Evolutionary conservation across 2,329 filamentous ascomycete genomes (phyloP).

Genomic region (Colletotrichum tamarilloi): DNA sequence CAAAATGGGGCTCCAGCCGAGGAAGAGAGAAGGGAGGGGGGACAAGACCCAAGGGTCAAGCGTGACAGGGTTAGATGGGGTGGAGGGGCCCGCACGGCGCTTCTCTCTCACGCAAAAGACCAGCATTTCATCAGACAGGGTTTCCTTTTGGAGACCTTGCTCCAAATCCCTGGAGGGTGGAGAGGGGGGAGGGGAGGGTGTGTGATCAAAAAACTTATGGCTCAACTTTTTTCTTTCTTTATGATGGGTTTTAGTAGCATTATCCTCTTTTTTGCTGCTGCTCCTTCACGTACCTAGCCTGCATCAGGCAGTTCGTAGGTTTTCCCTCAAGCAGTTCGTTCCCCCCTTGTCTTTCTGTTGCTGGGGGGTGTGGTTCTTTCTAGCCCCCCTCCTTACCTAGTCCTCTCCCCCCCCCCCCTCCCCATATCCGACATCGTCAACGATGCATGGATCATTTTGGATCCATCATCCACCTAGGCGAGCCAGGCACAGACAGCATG

Average conservation of each 20-base stretch:
- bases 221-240: not conserved
- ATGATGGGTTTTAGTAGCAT: not conserved
- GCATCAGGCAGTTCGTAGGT: conserved; percentile 28
- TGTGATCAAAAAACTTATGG: not conserved
- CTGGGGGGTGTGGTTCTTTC: not conserved
- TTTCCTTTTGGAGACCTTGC: no score
- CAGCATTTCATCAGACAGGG: not conserved
- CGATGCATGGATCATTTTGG: no score
- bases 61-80: no score
- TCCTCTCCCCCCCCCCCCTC: no score
- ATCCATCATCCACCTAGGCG: not conserved
- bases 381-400: no score
- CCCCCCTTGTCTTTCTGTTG: no score
- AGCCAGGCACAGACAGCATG: not conserved
- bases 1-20: conserved; percentile 9
- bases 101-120: not conserved
- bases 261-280: not conserved
- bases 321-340: not conserved
- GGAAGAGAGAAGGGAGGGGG: not conserved
- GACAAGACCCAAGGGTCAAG: not conserved
- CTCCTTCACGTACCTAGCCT: conserved; percentile 7
- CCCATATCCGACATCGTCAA: no score
- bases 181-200: not conserved
- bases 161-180: not conserved
- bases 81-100: no score